These are phyloP conservation scores for Medicago lupulina DNA, from an alignment of 306 rosid genomes.

Conservation along the genomic window DNA sequence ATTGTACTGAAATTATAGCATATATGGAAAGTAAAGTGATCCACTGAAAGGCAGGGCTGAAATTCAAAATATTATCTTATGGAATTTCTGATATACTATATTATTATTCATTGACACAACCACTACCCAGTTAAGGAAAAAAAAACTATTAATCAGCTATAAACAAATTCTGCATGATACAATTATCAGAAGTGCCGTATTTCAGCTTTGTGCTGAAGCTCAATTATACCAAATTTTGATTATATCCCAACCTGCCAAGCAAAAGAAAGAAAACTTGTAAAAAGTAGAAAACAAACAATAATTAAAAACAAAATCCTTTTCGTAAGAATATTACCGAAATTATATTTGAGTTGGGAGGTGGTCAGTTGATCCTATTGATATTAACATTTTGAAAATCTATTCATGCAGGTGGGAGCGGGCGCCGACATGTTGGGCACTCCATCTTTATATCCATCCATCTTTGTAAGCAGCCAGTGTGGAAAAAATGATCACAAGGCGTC, in stretches of 20 bases:
- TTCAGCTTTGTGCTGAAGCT: slow-evolving; percentile 39
- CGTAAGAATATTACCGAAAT: slow-evolving; percentile 53
- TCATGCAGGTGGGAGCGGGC: slow-evolving; percentile 87
- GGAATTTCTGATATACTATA: slow-evolving; percentile 39
- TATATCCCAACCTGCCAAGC: slow-evolving; percentile 50
- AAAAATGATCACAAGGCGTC: slow-evolving; percentile 98
- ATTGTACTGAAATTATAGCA: neutral
- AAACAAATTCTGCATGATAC: slow-evolving; percentile 43
- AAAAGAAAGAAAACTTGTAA: neutral
- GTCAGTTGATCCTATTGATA: slow-evolving; percentile 64
- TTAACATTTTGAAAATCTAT: slow-evolving; percentile 48
- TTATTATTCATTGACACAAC: slow-evolving; percentile 21
- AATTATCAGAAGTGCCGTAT: slow-evolving; percentile 29
- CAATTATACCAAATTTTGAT: slow-evolving; percentile 40
- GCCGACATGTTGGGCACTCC: slow-evolving; percentile 99
- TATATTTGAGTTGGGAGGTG: slow-evolving; percentile 50
- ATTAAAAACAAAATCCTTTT: neutral
- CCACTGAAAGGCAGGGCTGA: slow-evolving; percentile 2
- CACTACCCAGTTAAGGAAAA: slow-evolving; percentile 7
- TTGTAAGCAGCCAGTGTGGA: slow-evolving; percentile 96
- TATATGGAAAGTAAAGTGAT: neutral
- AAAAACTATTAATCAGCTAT: slow-evolving; percentile 33
- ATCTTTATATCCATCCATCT: slow-evolving; percentile 99
- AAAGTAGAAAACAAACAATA: too few relatives aligned
- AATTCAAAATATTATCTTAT: slow-evolving; percentile 28